Evolutionary conservation across 768 basidiomycete genomes (phyloP).

Genomic region (Boletus pseudopeckii): DNA sequence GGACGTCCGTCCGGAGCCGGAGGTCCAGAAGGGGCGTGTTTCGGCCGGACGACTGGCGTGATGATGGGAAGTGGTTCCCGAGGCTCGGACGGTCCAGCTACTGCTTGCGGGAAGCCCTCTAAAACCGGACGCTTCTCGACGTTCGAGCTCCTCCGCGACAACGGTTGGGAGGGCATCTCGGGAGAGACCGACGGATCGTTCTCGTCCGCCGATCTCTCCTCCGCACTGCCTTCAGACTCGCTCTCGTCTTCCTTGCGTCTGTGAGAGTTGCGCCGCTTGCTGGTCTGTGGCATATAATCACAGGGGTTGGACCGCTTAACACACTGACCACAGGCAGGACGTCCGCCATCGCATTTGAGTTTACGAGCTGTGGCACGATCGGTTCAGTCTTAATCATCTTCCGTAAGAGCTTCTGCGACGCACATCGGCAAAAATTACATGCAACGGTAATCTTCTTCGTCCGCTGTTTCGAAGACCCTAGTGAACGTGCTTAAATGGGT

Average conservation of each 20-base stretch:
- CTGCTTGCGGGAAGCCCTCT: constrained; percentile 28
- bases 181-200: constrained; percentile 57
- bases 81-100: constrained; percentile 39
- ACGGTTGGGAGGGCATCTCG: constrained; percentile 36
- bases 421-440: constrained; percentile 89
- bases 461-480: constrained; percentile 62
- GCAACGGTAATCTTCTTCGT: constrained; percentile 87
- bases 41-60: constrained; percentile 34
- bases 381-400: constrained; percentile 17
- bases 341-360: constrained; percentile 83
- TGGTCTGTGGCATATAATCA: constrained; percentile 72
- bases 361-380: constrained; percentile 60
- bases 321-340: constrained; percentile 81
- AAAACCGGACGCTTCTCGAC: constrained; percentile 35
- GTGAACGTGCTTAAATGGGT: constrained; percentile 15
- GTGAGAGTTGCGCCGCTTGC: constrained; percentile 67
- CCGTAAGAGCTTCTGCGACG: constrained; percentile 32
- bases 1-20: constrained; percentile 35
- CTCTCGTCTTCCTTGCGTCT: constrained; percentile 60
- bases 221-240: constrained; percentile 62
- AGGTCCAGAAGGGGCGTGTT: constrained; percentile 25
- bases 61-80: constrained; percentile 41
- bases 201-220: constrained; percentile 51
- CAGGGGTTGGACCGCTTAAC: constrained; percentile 73
- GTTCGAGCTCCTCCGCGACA: constrained; percentile 36